Percentiles rank a stretch among this genome's conserved stretches.
phyloP scores from a whole-genome alignment of 1,284 basidiomycete genomes.

The Rhodotorula sp. region DNA sequence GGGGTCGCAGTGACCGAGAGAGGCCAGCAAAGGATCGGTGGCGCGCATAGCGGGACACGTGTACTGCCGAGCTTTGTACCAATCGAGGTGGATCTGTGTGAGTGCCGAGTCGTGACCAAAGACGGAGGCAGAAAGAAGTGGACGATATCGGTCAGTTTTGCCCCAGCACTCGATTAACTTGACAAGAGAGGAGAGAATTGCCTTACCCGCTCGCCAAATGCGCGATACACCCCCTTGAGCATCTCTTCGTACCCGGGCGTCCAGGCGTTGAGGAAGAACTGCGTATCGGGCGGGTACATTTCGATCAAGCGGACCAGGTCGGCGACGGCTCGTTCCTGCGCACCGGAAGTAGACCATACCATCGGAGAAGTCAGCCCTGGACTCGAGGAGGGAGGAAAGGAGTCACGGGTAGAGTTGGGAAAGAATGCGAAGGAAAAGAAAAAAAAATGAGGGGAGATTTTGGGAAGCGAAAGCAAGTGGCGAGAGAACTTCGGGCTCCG shows the following conservation, averaged over 20 bases:
- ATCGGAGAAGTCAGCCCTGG: too few relatives aligned
- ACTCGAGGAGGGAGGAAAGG: too few relatives aligned
- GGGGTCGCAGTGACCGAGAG: slow-evolving; percentile 59
- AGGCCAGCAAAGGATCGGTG: slow-evolving; percentile 62
- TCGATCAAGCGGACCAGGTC: slow-evolving; percentile 69
- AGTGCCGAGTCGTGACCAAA: too few relatives aligned
- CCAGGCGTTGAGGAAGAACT: slow-evolving; percentile 88
- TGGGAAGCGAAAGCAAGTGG: too few relatives aligned
- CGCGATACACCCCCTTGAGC: slow-evolving; percentile 66
- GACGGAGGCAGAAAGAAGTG: too few relatives aligned
- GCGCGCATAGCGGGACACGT: slow-evolving; percentile 49
- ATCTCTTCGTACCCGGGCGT: slow-evolving; percentile 78
- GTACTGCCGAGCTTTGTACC: slow-evolving; percentile 75
- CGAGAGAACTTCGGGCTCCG: too few relatives aligned
- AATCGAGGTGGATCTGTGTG: slow-evolving; percentile 80
- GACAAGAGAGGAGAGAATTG: background rate
- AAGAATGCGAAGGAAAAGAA: too few relatives aligned
- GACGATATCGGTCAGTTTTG: too few relatives aligned
- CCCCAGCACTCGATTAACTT: too few relatives aligned
- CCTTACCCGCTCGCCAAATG: slow-evolving; percentile 56
- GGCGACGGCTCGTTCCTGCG: slow-evolving; percentile 63
- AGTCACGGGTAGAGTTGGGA: too few relatives aligned
- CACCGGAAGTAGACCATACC: too few relatives aligned
- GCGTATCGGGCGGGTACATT: slow-evolving; percentile 62
- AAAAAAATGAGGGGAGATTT: too few relatives aligned